Evolutionary conservation across 1,139 yeast genomes (phyloP), one percentile per base, ranked within the genome.

Genomic region (Yamadazyma sp.): DNA sequence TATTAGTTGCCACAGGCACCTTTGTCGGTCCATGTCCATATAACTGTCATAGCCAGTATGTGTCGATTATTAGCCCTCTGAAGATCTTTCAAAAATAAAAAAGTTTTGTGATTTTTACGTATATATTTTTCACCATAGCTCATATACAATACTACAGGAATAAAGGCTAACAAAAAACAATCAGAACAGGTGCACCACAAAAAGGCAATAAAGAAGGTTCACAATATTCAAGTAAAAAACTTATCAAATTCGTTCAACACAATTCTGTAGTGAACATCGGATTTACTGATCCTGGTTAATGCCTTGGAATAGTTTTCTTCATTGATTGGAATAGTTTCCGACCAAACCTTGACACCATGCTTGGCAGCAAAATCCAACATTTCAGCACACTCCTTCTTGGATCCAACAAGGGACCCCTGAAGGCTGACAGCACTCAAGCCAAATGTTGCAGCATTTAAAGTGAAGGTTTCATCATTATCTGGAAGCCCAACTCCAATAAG

Each of bases 231-330:
- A 29, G 6, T 36, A 17, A 44, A 44, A n/a, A 22, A 69, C 55
- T 76, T 67, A 45, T 78, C 78, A 54, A 66, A 75, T 20, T 75
- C 80, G 38, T 77, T 73, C 51, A 82, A 64, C 8, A 81, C 82
- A 52, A 79, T 74, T 65, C 88, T 76, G 58, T 80, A 83, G 48
- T 75, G 73, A 40, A 78, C 83, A 44, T 80, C 82, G 51, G 80
- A 80, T 42, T 46, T 59, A 12, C 52, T 54, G 34, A 59, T 53
- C 48, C 67, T 61, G 24, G 59, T 50, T 49, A 68, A 59, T 3
- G 64, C 72, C 28, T 44, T 48, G 16, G 53, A 46, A 34, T 59
- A 53, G 39, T 55, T 57, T 44, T 50, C 56, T 50, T 56, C 72
- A 44, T 54, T 52, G 38, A 70, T 63, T 28, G 70, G 70, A 29